A percentile compares a stretch with the other conserved stretches of the same genome.
phyloP scores from a whole-genome alignment of 345 rosid species.

The Cardiospermum halicacabum region DNA sequence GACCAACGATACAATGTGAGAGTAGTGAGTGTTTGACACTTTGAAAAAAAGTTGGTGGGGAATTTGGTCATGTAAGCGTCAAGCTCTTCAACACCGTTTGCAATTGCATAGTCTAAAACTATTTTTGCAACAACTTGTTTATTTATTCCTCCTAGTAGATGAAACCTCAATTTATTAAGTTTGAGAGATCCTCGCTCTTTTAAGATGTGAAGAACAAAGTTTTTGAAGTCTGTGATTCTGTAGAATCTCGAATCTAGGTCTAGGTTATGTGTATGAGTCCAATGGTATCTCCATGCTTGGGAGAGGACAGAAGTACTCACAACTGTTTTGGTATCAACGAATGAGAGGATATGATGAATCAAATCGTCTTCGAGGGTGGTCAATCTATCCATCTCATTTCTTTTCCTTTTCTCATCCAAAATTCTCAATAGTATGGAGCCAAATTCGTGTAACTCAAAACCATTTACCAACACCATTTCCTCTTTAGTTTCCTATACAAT shows the following conservation, averaged over 20 bases:
- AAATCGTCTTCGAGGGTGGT: background rate
- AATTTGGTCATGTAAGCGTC: background rate
- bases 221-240: background rate
- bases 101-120: background rate
- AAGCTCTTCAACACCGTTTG: background rate
- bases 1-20: background rate
- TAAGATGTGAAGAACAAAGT: background rate
- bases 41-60: background rate
- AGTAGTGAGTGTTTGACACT: background rate
- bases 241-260: background rate
- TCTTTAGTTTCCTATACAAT: too few relatives aligned
- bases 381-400: background rate
- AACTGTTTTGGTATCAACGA: background rate
- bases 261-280: background rate
- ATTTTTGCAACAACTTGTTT: background rate
- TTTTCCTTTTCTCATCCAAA: too few relatives aligned
- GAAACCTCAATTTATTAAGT: background rate
- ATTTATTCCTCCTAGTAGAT: background rate
- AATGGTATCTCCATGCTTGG: background rate
- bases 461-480: too few relatives aligned
- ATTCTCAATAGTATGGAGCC: too few relatives aligned
- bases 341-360: background rate
- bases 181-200: background rate
- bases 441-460: too few relatives aligned
- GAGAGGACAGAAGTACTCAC: background rate